Base-by-base conservation (phyloP, 1,139 yeast species). In the Kodamaea derodonti region DNA sequence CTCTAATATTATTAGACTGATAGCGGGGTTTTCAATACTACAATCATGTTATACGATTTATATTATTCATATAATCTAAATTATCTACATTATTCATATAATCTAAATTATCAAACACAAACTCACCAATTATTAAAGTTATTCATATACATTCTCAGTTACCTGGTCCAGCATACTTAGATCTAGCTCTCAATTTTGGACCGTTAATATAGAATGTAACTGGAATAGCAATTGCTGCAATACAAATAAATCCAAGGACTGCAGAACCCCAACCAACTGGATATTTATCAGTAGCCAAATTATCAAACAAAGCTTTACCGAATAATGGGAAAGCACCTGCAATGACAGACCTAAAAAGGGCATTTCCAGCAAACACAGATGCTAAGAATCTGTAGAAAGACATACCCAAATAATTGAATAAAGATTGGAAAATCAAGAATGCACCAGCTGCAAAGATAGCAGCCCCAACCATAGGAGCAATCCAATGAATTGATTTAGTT, bases 311-410 rank as follows among this genome's bases (percentile, higher is more conserved):
- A 1, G 70, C 65, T 31, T 58, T 53, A 5, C 80, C 83, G 48
- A 80, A 78, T 31, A 80, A 56, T 29, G 86, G 85, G 63, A 80
- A 79, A 4, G 73, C 74, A 23, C 78, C 78, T 0, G 80, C 85
- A 51, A 75, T 61, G 3, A 61, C 58, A 2, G 79, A 66, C 45
- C 83, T 63, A 44, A 67, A 65, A 34, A 76, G 57, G n/a, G 67
- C 75, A 47, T 75, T 76, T 18, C 75, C 70, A 2, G 82, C 81
- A 51, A 73, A 76, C 4, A 75, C 80, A 4, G 82, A 75, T 0
- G 83, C 84, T 47, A 72, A 52, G 46, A 64, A 68, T 33, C 61
- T 54, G 33, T 53, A 58, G 49, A 63, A 69, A 2, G 61, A 56
- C 46, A 50, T 50, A 9, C 60, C 56, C 47, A 62, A 47, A 39